Base-by-base conservation (phyloP, 2,329 filamentous ascomycete genomes). In the Calonectria hawksworthii region DNA sequence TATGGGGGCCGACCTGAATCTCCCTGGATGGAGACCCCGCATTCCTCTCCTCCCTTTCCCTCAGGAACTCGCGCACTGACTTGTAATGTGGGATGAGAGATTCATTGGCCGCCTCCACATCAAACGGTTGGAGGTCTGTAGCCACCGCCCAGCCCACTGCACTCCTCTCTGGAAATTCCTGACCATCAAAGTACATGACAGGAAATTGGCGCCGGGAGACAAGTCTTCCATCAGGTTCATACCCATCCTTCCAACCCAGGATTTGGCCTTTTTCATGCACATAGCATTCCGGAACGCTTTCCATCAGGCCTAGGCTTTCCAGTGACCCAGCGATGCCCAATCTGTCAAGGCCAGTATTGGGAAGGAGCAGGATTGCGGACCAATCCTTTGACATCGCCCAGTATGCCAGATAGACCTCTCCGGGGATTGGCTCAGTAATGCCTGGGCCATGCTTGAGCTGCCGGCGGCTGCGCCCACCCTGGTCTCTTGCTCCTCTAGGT, bases 231-330 rank as follows among this genome's bases (percentile, higher is more conserved):
- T 52, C 65, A 14, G 51, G 50, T 21, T 68, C 50, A 7, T 68
- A 68, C 26, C 50, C 51, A 2, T 30, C 11, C 14, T 32, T 28
- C 66, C 66, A 68, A 10, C 34, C 56, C 21, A 68, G 28, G 7
- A 30, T 50, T 18, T 47, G 18, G 66, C 36, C 16, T 36, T 59
- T 5, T 23, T 71, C 56, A 21, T 65, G 50, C 4, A 36, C 32
- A 14, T 75, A 74, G 26, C 74, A 75, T 14, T 54, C 54, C 1
- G 74, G 74, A 0, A 75, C 36, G 13, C 64, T 38, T 11, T 68
- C 54, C 30, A 65, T 63, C 30, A 75, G 47, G 11, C 68, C 74
- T 0, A 75, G 47, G 26, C 51, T 66, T 44, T 74, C 54, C 5
- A 70, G 63, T 5, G 68, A 68, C 9, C 28, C 44, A 11, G 67